phyloP scores from a whole-genome alignment of 2,329 filamentous ascomycete species.

The Colletotrichum sublineola region DNA sequence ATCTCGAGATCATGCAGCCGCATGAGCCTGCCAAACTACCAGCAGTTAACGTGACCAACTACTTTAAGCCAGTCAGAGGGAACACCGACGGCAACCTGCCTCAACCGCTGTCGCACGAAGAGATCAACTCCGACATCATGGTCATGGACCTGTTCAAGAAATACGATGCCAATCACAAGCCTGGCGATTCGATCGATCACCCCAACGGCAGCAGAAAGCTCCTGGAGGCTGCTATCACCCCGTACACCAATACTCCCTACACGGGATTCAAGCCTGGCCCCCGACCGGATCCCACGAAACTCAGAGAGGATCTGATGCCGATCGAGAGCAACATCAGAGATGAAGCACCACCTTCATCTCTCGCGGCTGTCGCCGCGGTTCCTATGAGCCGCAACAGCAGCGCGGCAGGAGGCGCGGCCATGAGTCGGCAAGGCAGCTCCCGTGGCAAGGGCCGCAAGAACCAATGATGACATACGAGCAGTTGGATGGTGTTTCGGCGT shows the following conservation, averaged over 20 bases:
- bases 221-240: constrained; percentile 66
- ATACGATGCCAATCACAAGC: constrained; percentile 66
- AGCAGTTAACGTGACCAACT: constrained; percentile 68
- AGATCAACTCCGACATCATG: constrained; percentile 67
- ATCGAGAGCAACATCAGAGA: constrained; percentile 60
- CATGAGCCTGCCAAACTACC: constrained; percentile 71
- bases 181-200: constrained; percentile 68
- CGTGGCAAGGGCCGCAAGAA: constrained; percentile 61
- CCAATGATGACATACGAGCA: constrained; percentile 42
- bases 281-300: constrained; percentile 62
- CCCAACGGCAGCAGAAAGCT: constrained; percentile 67
- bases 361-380: constrained; percentile 52
- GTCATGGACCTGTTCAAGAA: constrained; percentile 71
- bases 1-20: constrained; percentile 68
- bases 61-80: constrained; percentile 69
- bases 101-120: constrained; percentile 62
- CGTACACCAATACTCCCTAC: constrained; percentile 62
- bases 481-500: constrained; percentile 33
- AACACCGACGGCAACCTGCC: constrained; percentile 70
- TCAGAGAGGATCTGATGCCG: constrained; percentile 65
- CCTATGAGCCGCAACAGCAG: constrained; percentile 71
- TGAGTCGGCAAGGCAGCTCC: constrained; percentile 69
- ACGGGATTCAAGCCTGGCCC: constrained; percentile 62
- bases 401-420: constrained; percentile 63
- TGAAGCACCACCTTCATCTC: constrained; percentile 49